Evolutionary conservation across 164 flowering plant species (phyloP).

Genomic region (Berberis thunbergii): DNA sequence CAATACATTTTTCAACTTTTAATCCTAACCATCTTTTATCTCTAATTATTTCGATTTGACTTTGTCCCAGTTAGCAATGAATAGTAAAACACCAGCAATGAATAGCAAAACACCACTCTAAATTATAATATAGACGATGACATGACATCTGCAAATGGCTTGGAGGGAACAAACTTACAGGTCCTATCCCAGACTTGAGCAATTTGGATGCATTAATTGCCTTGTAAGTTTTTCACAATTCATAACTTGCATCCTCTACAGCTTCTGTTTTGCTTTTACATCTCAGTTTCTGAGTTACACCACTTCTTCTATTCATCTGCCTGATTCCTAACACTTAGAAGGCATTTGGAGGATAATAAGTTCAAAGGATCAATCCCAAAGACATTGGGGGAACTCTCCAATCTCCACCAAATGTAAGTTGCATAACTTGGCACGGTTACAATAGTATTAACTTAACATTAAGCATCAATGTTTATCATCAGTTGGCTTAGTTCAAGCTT

Average conservation of each 20-base stretch:
- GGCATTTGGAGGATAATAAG: conserved; percentile 74
- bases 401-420: conserved; percentile 56
- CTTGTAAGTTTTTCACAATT: conserved; percentile 34
- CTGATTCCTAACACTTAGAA: conserved; percentile 3
- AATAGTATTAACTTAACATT: not conserved
- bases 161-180: conserved; percentile 53
- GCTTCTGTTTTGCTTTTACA: not conserved
- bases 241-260: not conserved
- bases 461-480: not conserved
- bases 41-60: too few species aligned
- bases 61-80: not conserved
- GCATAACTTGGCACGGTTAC: not conserved
- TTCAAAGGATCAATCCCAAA: conserved; percentile 55
- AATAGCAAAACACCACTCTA: not conserved
- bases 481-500: not conserved
- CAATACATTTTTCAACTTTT: too few species aligned
- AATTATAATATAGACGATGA: not conserved
- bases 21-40: too few species aligned
- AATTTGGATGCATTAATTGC: conserved; percentile 31
- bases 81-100: not conserved
- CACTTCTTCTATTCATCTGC: not conserved
- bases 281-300: not conserved
- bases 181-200: conserved; percentile 51
- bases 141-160: conserved; percentile 34
- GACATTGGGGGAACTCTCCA: conserved; percentile 34